Conservation (phyloP, 345 rosid genomes). For the Hypericum androsaemum region DNA sequence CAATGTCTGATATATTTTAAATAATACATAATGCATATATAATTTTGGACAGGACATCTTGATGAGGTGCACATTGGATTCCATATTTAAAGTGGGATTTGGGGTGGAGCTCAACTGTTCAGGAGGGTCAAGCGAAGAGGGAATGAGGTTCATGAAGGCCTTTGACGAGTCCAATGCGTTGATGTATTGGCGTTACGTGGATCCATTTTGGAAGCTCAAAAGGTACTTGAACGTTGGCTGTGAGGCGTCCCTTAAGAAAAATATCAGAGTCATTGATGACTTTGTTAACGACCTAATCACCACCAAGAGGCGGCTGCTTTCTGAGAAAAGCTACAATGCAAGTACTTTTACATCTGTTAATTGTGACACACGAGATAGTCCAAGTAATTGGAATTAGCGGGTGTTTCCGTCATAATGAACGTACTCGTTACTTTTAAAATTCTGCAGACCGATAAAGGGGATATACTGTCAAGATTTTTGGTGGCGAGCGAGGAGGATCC, state of each 20-base stretch:
- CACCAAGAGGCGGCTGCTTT: slow-evolving; percentile 33
- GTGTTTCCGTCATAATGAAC: no score
- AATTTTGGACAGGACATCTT: slow-evolving; percentile 47
- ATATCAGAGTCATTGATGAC: slow-evolving; percentile 31
- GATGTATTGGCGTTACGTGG: slow-evolving; percentile 38
- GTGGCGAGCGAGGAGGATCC: slow-evolving; percentile 53
- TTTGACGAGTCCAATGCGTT: slow-evolving; percentile 57
- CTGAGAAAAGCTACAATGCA: slow-evolving; percentile 19
- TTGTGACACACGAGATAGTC: neutral
- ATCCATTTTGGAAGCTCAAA: slow-evolving; percentile 66
- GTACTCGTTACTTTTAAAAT: no score
- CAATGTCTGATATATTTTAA: no score
- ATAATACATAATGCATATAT: no score
- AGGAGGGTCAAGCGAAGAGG: slow-evolving; percentile 43
- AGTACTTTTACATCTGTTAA: slow-evolving; percentile 6
- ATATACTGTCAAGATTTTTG: slow-evolving; percentile 55
- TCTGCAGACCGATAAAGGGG: slow-evolving; percentile 57
- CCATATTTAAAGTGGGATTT: slow-evolving; percentile 73
- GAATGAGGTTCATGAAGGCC: slow-evolving; percentile 44
- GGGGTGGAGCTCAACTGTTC: slow-evolving; percentile 58
- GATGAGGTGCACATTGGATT: slow-evolving; percentile 60
- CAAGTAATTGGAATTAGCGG: no score
- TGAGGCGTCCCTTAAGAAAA: slow-evolving; percentile 42
- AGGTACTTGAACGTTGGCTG: slow-evolving; percentile 42
- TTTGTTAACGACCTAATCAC: slow-evolving; percentile 43